These are phyloP conservation scores for Vinca minor DNA, from an alignment of 257 asterid genomes.

Conservation along the genomic window DNA sequence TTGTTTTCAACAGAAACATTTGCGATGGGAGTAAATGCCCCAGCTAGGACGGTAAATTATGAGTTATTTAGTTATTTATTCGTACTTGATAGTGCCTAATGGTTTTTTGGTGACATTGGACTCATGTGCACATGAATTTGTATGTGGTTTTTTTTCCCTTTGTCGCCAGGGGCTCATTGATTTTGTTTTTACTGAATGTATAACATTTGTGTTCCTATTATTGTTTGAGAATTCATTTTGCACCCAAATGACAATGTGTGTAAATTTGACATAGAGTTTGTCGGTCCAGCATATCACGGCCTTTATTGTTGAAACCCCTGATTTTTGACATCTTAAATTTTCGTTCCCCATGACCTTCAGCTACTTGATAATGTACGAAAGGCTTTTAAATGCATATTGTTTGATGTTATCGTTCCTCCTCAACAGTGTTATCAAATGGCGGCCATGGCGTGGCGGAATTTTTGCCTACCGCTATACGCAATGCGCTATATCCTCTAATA, in stretches of 20 bases:
- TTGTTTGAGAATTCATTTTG: neutral
- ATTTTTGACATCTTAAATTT: neutral
- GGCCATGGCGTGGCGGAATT: no score
- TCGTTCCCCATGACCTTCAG: neutral
- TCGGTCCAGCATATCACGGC: neutral
- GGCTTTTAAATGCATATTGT: neutral
- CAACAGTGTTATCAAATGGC: no score
- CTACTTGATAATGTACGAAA: neutral
- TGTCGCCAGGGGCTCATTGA: neutral
- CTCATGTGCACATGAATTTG: neutral
- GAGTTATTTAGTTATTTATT: neutral
- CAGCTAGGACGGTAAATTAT: slow-evolving; percentile 86
- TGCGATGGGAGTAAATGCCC: slow-evolving; percentile 99
- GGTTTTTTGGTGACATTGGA: neutral
- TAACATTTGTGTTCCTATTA: neutral
- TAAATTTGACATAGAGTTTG: neutral
- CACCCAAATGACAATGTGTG: neutral
- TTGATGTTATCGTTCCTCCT: neutral
- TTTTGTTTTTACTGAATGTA: neutral
- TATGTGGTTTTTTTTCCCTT: neutral
- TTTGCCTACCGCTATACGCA: no score
- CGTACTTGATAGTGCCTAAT: neutral
- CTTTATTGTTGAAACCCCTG: neutral
- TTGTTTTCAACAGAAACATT: slow-evolving; percentile 97
- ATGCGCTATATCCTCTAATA: no score